Evolutionary conservation across 345 rosid genomes (phyloP), one percentile per base, ranked within the genome.

Genomic region (Aquilaria yunnanensis): DNA sequence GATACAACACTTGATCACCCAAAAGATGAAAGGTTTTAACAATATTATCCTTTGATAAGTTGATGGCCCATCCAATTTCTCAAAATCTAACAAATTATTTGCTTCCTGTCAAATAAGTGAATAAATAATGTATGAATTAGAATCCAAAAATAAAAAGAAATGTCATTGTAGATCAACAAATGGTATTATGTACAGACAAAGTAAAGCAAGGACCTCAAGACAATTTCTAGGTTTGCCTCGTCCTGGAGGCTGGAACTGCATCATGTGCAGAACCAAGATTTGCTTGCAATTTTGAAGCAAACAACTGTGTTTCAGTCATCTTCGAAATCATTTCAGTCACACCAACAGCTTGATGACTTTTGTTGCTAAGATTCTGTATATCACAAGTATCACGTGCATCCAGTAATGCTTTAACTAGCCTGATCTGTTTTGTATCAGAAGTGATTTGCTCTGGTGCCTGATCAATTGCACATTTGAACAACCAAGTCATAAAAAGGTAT

Each of bases 151-250:
- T n/a, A n/a, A 16, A 16, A 16, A 16, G 23, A 16, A 16, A 16
- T 16, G 43, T 37, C 7, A 4, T 16, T 16, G 43, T 37, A 8
- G 43, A 4, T 37, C 2, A 37, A 8, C 43, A 37, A 54, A 67
- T 6, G 51, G 12, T 59, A 54, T 3, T 37, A 37, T 37, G 46
- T 23, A 16, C 23, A 16, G 23, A 58, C 32, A 57, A 66, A 72
- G 80, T 78, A 74, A 72, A 82, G 75, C 70, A 77, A 77, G 77
- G 81, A 93, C 98, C 98, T 90, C 87, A 71, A 74, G 74, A 78
- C 69, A 76, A 81, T 84, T 83, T 74, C 71, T 86, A 74, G 78
- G 83, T 76, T 74, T 85, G 82, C 80, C 78, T 72, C 72, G 87
- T 74, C 80, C 77, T 57, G 86, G 70, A 71, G 23, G 23, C 23